These are phyloP conservation scores for Ophiocordyceps camponoti-rufipedis DNA, from an alignment of 2,329 filamentous ascomycete species.

Conservation along the genomic window DNA sequence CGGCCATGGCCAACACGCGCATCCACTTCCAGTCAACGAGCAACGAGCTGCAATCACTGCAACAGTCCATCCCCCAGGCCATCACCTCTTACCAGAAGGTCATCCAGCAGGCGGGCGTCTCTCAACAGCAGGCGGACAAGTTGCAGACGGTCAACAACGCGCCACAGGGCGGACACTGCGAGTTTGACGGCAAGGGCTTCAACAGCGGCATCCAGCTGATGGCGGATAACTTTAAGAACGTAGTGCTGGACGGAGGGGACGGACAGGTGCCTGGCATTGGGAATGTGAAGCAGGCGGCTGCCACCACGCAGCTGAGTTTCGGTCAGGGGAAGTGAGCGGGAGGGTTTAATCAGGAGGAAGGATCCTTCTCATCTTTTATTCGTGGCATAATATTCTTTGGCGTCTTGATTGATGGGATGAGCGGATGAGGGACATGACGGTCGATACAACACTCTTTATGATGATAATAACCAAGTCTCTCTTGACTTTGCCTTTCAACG, in stretches of 20 bases:
- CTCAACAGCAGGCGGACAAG: slow-evolving; percentile 23
- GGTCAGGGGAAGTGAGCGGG: neutral
- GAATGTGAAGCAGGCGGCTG: slow-evolving; percentile 23
- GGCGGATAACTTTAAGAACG: slow-evolving; percentile 29
- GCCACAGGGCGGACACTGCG: slow-evolving; percentile 37
- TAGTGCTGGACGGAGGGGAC: slow-evolving; percentile 30
- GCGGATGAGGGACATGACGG: no score
- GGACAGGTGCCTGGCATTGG: slow-evolving; percentile 30
- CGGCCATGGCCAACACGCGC: slow-evolving; percentile 24
- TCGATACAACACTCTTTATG: no score
- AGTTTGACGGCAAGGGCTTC: slow-evolving; percentile 35
- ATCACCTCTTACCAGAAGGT: slow-evolving; percentile 31
- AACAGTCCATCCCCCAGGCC: slow-evolving; percentile 29
- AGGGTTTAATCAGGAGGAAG: no score
- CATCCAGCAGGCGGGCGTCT: slow-evolving; percentile 23
- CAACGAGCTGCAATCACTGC: slow-evolving; percentile 28
- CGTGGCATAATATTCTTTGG: no score
- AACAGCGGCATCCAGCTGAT: slow-evolving; percentile 39
- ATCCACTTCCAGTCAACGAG: slow-evolving; percentile 39
- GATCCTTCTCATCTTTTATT: no score
- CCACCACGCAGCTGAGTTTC: slow-evolving; percentile 2
- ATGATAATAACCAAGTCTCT: no score
- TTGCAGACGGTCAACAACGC: slow-evolving; percentile 39
- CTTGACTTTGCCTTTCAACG: no score
- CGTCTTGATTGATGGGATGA: no score